Evolutionary conservation across 805 yeast species (phyloP), one percentile per base, ranked within the genome.

Genomic region (Kluyveromyces dobzhanskii): DNA sequence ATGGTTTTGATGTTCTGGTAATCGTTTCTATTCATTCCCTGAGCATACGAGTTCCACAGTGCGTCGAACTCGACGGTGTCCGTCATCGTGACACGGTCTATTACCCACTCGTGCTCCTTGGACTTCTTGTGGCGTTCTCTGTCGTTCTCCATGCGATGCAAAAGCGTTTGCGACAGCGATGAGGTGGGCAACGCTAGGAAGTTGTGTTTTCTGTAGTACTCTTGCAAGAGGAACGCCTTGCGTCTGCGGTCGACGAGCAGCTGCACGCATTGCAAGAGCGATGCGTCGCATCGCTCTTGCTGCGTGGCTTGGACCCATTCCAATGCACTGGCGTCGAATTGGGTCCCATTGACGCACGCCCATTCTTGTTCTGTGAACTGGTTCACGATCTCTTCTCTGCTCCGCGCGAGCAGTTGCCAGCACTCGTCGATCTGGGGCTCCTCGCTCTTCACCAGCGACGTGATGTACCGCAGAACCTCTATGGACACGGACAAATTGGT

Each of bases 121-220:
- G 82, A 73, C 46, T 84, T 71, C 56, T 90, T 90, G 53, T 85
- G 87, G 41, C 95, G 67, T 56, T 90, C 98, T 48, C 98, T 67
- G 56, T 90, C 97, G 45, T 81, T 88, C 56, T 90, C 97, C 80
- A 90, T 86, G 43, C 97, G 66, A 27, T 75, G 70, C 13, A 86
- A 56, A 13, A 84, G 76, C 47, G 46, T 34, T 38, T 44, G 37
- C 25, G 6, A 37, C 14, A 11, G 39, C 13, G 36, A 25, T 14
- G 31, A 25, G n/a, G 11, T 17, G 10, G 26, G 35, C 10, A 25
- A 28, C 29, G 19, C 26, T 14, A 18, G 44, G 9, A 13, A 32
- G 28, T 10, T 9, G 17, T 34, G 37, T 26, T 34, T 34, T 17
- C 30, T 34, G 30, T 34, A 34, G n/a, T 10, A 18, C 24, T 44